Evolutionary conservation across 345 rosid genomes (phyloP).

Genomic region (Crucihimalaya himalaica): DNA sequence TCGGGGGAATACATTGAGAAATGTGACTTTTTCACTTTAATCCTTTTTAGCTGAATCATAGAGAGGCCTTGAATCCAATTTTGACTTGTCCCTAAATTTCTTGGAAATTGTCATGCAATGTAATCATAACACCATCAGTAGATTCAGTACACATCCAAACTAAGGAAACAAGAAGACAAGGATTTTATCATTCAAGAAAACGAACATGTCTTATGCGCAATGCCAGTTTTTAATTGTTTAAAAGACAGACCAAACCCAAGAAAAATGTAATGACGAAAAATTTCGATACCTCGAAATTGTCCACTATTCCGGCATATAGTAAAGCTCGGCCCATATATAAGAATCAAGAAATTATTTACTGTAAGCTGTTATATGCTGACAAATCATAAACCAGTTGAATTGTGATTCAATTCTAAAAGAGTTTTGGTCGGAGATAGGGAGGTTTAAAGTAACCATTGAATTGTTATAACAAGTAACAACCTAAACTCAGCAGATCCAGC

Average conservation of each 20-base stretch:
- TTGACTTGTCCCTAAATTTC: constrained; percentile 1
- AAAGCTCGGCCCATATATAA: not conserved
- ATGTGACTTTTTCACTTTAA: not conserved
- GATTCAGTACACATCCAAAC: constrained; percentile 3
- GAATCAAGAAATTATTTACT: not conserved
- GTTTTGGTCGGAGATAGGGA: not conserved
- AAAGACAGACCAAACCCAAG: not conserved
- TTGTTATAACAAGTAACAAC: not conserved
- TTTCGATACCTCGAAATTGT: not conserved
- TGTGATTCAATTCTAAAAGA: not conserved
- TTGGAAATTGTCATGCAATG: constrained; percentile 8
- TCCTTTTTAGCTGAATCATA: not conserved
- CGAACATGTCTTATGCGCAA: not conserved
- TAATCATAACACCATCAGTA: constrained; percentile 3
- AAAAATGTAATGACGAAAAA: too few relatives aligned
- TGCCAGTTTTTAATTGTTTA: not conserved
- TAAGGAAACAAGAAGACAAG: too few relatives aligned
- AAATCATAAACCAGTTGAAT: not conserved
- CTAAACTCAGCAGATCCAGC: not conserved
- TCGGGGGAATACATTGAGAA: constrained; percentile 5
- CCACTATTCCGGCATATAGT: not conserved
- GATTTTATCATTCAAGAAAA: too few relatives aligned
- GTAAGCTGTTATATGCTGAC: not conserved
- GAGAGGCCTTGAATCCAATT: constrained; percentile 2
- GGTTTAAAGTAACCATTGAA: not conserved